Percentiles rank a stretch among this genome's conserved stretches.
Evolutionary conservation across 345 rosid species (phyloP).

Genomic region (Salix suchowensis): DNA sequence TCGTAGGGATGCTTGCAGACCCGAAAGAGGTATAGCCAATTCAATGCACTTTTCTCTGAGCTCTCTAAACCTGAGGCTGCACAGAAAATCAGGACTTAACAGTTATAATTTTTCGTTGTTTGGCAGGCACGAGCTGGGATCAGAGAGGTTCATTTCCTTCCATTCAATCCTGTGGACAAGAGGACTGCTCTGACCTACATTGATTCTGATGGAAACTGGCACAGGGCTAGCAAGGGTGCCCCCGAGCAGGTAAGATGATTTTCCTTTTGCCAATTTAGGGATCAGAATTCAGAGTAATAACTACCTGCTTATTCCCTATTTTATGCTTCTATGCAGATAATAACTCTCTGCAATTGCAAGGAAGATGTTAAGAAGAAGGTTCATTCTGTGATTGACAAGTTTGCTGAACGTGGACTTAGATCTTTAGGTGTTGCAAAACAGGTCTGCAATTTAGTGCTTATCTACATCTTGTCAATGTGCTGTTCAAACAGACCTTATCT

Average conservation of each 20-base stretch:
- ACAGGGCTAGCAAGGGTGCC: conserved; percentile 88
- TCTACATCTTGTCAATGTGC: neutral
- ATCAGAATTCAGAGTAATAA: neutral
- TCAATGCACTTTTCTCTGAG: neutral
- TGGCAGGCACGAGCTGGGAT: conserved; percentile 72
- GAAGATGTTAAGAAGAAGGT: conserved; percentile 69
- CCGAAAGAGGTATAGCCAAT: conserved; percentile 69
- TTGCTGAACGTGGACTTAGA: conserved; percentile 90
- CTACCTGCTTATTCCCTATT: conserved; percentile 2
- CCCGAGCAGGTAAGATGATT: conserved; percentile 67
- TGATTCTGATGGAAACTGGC: conserved; percentile 70
- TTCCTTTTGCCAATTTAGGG: neutral
- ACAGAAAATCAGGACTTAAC: neutral
- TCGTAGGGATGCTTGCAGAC: conserved; percentile 93
- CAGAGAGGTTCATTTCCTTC: conserved; percentile 76
- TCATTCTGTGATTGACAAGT: conserved; percentile 74
- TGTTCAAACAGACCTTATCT: neutral
- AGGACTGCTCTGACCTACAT: conserved; percentile 87
- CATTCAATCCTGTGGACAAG: conserved; percentile 90
- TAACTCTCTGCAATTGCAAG: conserved; percentile 65
- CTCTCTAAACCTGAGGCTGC: conserved; percentile 4
- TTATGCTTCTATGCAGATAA: conserved; percentile 38
- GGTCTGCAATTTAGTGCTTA: conserved; percentile 32
- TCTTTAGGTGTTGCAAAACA: conserved; percentile 90
- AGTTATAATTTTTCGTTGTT: neutral